Conservation (phyloP, 257 asterid genomes). For the Nicotiana sylvestris region DNA sequence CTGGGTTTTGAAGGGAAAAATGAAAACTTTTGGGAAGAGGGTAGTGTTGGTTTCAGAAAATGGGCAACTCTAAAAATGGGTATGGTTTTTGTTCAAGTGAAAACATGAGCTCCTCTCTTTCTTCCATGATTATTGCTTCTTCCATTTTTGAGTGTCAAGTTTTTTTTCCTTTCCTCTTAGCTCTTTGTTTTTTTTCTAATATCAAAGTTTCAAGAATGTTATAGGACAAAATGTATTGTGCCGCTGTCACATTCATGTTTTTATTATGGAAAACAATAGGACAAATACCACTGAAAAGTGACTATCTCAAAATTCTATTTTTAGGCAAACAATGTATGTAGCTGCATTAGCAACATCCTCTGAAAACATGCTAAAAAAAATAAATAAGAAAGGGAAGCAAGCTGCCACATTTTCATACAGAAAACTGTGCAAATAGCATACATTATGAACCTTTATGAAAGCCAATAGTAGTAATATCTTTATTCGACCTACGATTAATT, state of each 20-base stretch:
- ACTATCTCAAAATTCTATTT: not conserved
- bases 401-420: not conserved
- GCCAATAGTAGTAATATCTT: too few species aligned
- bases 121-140: conserved; percentile 8
- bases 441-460: too few species aligned
- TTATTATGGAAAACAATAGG: not conserved
- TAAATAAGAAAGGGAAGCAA: too few species aligned
- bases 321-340: not conserved
- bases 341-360: not conserved
- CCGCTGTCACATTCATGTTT: not conserved
- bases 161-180: too few species aligned
- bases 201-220: not conserved
- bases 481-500: too few species aligned
- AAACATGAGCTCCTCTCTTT: conserved; percentile 17
- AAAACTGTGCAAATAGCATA: not conserved
- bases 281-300: not conserved
- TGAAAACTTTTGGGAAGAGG: not conserved
- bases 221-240: not conserved
- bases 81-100: not conserved
- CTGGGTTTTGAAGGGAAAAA: not conserved
- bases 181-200: not conserved
- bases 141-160: conserved; percentile 9
- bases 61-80: not conserved
- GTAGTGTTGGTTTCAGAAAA: conserved; percentile 1
- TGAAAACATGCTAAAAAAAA: too few species aligned